A percentile compares a stretch with the other conserved stretches of the same genome.
Evolutionary conservation across 768 basidiomycete genomes (phyloP).

Genomic region (Termitomyces sp.): DNA sequence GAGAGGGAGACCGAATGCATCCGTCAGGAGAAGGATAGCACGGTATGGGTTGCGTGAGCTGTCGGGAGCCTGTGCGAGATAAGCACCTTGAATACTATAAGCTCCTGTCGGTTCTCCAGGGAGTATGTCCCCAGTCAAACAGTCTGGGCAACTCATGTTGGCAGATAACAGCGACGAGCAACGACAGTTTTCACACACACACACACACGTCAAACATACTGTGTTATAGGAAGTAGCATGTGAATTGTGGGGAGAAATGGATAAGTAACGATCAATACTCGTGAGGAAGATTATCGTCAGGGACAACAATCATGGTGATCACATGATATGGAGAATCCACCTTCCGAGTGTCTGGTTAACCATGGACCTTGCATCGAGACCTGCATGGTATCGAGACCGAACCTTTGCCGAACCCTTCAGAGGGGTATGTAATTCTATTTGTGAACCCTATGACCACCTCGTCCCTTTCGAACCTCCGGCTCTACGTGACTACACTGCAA

Average conservation of each 20-base stretch:
- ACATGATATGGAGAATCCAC: too few relatives aligned
- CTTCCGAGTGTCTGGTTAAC: too few relatives aligned
- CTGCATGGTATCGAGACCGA: too few relatives aligned
- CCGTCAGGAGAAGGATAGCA: constrained; percentile 51
- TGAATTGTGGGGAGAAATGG: not conserved
- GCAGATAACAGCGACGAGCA: not conserved
- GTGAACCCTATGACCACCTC: too few relatives aligned
- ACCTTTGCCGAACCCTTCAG: too few relatives aligned
- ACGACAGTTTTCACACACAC: not conserved
- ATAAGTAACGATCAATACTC: not conserved
- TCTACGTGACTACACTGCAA: too few relatives aligned
- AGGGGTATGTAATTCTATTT: too few relatives aligned
- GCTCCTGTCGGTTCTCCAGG: constrained; percentile 41
- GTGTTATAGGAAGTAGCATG: not conserved
- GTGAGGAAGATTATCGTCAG: too few relatives aligned
- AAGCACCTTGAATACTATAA: constrained; percentile 34
- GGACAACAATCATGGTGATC: too few relatives aligned
- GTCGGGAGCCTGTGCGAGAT: constrained; percentile 29
- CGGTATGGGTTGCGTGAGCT: constrained; percentile 15
- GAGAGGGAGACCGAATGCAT: constrained; percentile 51
- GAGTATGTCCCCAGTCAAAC: constrained; percentile 39
- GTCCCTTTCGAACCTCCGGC: too few relatives aligned
- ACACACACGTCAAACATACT: too few relatives aligned
- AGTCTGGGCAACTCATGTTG: constrained; percentile 29
- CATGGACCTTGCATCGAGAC: too few relatives aligned